Percentiles rank a stretch among this genome's conserved stretches.
Conservation (phyloP, 2,329 filamentous ascomycete species). For the Aspergillus sp. region DNA sequence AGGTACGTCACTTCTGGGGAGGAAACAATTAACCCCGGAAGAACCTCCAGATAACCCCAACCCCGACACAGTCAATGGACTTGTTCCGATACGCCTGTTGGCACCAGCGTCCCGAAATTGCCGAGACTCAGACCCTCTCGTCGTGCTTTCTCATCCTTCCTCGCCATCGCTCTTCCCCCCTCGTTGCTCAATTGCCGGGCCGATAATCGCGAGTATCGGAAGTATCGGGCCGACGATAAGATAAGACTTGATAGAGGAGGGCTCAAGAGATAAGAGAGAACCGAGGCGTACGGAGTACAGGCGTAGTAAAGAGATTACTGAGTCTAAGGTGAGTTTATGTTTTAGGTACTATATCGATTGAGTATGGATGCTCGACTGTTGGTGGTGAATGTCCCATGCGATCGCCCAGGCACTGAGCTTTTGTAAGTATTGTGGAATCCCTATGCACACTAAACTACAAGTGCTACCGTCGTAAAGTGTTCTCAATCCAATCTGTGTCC, state of each 20-base stretch:
- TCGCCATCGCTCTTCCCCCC: not conserved
- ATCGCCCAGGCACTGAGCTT: too few relatives aligned
- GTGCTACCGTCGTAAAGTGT: conserved; percentile 18
- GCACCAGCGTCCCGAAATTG: not conserved
- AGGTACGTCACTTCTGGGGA: conserved; percentile 3
- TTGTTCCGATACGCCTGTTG: not conserved
- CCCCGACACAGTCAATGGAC: not conserved
- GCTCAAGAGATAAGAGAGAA: not conserved
- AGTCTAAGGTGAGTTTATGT: too few relatives aligned
- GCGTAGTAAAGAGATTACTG: too few relatives aligned
- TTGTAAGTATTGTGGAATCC: too few relatives aligned
- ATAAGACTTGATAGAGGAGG: not conserved
- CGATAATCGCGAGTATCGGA: conserved; percentile 12
- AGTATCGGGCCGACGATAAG: conserved; percentile 15
- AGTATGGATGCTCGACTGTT: too few relatives aligned
- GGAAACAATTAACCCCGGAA: not conserved
- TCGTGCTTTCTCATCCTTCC: not conserved
- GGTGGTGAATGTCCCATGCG: too few relatives aligned
- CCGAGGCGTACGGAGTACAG: not conserved
- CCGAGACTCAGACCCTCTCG: not conserved
- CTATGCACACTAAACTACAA: too few relatives aligned
- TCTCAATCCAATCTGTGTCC: conserved; percentile 36
- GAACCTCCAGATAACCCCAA: not conserved
- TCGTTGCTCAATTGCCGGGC: conserved; percentile 24
- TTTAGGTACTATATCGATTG: too few relatives aligned